Evolutionary conservation across 352 stramenopile genomes (phyloP).

Genomic region (Thraustochytrium striatum): DNA sequence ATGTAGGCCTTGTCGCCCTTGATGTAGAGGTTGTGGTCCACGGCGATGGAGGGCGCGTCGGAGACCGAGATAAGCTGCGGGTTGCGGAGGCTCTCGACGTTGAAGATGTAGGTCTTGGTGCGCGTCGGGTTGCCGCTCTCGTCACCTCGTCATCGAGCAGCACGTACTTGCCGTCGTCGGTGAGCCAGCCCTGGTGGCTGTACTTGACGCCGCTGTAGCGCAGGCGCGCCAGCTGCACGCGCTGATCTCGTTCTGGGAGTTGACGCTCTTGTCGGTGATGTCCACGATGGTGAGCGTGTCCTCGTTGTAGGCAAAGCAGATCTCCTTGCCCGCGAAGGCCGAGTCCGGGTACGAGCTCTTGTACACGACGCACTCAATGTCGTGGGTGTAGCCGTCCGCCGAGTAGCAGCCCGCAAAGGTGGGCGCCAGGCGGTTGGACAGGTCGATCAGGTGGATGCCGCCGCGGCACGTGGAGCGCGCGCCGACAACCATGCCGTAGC

Average conservation of each 20-base stretch:
- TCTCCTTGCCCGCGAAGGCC: slow-evolving; percentile 25
- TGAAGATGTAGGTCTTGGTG: not conserved
- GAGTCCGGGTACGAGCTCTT: slow-evolving; percentile 50
- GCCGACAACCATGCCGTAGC: slow-evolving; percentile 29
- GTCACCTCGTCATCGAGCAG: slow-evolving; percentile 54
- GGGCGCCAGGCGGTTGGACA: slow-evolving; percentile 28
- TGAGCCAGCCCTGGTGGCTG: slow-evolving; percentile 56
- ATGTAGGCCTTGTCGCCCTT: not conserved
- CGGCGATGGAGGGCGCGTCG: not conserved
- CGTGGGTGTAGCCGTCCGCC: slow-evolving; percentile 51
- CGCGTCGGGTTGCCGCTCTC: not conserved
- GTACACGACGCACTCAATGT: slow-evolving; percentile 54
- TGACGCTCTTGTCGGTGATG: slow-evolving; percentile 50
- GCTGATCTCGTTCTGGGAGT: not conserved
- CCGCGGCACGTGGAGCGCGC: slow-evolving; percentile 33
- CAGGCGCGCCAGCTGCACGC: not conserved
- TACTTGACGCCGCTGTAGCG: slow-evolving; percentile 45
- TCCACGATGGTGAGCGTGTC: slow-evolving; percentile 52
- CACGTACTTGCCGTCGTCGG: too few species aligned
- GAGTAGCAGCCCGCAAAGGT: slow-evolving; percentile 26
- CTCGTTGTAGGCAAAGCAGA: too few species aligned
- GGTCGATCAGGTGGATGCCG: slow-evolving; percentile 50
- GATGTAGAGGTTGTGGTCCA: not conserved
- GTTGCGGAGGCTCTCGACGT: not conserved
- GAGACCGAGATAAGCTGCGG: not conserved